Conservation (phyloP, 331 rosid genomes). For the Rosa hybrid region DNA sequence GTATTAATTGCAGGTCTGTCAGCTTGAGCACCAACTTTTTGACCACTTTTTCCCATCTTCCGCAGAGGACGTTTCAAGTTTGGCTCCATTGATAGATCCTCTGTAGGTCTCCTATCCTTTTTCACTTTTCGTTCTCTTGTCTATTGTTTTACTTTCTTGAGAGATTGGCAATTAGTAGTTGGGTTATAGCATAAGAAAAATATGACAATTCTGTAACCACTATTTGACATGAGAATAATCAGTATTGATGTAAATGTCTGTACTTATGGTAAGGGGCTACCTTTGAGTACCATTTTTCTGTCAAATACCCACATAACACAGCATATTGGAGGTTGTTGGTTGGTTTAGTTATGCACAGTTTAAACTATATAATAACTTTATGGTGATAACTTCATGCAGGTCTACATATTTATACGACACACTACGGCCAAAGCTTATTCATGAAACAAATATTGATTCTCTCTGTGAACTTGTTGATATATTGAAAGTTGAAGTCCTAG, state of each 20-base stretch:
- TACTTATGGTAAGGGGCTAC: neutral
- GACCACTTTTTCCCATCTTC: conserved; percentile 95
- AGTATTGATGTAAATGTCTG: neutral
- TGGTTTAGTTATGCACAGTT: neutral
- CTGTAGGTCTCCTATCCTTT: conserved; percentile 48
- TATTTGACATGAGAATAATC: neutral
- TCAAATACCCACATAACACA: neutral
- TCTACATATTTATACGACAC: conserved; percentile 89
- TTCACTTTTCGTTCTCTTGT: neutral
- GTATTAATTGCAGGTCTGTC: conserved; percentile 79
- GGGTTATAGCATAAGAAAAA: neutral
- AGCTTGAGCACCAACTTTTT: conserved; percentile 95
- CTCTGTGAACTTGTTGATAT: conserved; percentile 96
- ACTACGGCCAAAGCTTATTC: conserved; percentile 91
- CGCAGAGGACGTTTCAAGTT: conserved; percentile 80
- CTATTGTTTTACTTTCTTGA: neutral
- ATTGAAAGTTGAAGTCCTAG: conserved; percentile 89
- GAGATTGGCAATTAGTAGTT: neutral
- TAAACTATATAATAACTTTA: conserved; percentile 1
- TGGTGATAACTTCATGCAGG: conserved; percentile 48
- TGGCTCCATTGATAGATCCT: conserved; percentile 92
- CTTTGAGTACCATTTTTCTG: neutral
- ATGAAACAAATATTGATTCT: conserved; percentile 87
- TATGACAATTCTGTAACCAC: neutral
- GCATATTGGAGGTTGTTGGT: neutral